Conservation (phyloP, 768 basidiomycete species). For the Lentinula lateritia region DNA sequence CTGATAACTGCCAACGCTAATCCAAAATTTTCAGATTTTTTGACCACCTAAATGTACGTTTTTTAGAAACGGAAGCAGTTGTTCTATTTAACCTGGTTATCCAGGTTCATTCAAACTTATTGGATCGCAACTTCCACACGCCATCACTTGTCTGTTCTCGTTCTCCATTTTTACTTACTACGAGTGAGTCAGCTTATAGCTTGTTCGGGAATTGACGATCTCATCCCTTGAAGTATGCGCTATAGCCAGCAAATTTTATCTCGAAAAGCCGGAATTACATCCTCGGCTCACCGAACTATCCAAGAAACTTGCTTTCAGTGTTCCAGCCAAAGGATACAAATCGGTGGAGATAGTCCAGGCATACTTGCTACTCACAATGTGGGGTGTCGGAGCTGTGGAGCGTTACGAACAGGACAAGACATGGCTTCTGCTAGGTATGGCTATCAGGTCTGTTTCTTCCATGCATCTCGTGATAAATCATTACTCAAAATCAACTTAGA, state of each 20-base stretch:
- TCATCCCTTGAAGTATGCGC: conserved; percentile 66
- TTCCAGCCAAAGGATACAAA: conserved; percentile 84
- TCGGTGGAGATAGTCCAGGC: conserved; percentile 95
- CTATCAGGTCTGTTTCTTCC: conserved; percentile 50
- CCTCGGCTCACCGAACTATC: conserved; percentile 73
- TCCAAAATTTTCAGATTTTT: conserved; percentile 50
- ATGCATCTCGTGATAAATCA: not conserved
- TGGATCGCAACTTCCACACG: conserved; percentile 89
- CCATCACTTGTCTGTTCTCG: conserved; percentile 91
- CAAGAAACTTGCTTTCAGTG: conserved; percentile 82
- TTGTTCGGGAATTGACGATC: not conserved
- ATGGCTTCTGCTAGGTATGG: conserved; percentile 87
- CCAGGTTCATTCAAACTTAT: conserved; percentile 73
- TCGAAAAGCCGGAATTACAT: conserved; percentile 76
- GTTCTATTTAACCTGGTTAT: conserved; percentile 4
- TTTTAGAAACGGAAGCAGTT: conserved; percentile 25
- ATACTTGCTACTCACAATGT: conserved; percentile 81
- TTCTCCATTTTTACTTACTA: conserved; percentile 92
- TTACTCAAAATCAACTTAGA: conserved; percentile 29
- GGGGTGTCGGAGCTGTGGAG: conserved; percentile 93
- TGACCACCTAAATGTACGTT: conserved; percentile 65
- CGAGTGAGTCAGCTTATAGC: conserved; percentile 48
- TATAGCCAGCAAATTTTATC: conserved; percentile 89
- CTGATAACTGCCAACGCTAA: conserved; percentile 6
- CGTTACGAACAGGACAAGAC: conserved; percentile 96